phyloP scores from a whole-genome alignment of 2,329 filamentous ascomycete genomes.

The Trichothecium sympodiale region DNA sequence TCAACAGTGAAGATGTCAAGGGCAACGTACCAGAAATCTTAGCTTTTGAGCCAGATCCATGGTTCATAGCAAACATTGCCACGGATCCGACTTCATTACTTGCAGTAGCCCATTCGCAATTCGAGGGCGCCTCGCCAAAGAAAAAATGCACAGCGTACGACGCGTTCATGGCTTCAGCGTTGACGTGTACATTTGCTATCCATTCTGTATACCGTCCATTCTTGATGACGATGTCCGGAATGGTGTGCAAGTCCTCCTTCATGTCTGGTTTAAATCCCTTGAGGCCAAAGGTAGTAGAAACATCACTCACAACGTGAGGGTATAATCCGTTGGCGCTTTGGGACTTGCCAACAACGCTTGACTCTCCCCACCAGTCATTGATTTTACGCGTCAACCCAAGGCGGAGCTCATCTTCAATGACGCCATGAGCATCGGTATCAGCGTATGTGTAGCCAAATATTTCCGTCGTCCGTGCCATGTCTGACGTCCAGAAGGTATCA shows the following conservation, averaged over 20 bases:
- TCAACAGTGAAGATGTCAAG: conserved; percentile 36
- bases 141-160: conserved; percentile 59
- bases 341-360: conserved; percentile 13
- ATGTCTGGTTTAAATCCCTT: conserved; percentile 13
- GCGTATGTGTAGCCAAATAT: conserved; percentile 66
- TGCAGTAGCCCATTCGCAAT: conserved; percentile 39
- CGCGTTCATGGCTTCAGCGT: conserved; percentile 46
- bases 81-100: conserved; percentile 51
- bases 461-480: conserved; percentile 44
- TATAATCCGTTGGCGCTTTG: too few species aligned
- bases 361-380: conserved; percentile 34
- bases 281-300: not conserved
- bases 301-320: too few species aligned
- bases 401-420: conserved; percentile 14
- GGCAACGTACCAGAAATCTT: conserved; percentile 39
- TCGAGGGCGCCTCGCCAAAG: conserved; percentile 39
- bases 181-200: conserved; percentile 8
- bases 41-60: conserved; percentile 17
- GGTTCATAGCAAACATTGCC: conserved; percentile 38
- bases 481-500: conserved; percentile 56
- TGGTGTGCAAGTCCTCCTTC: conserved; percentile 12
- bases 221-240: conserved; percentile 20
- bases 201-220: conserved; percentile 25
- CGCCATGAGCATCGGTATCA: conserved; percentile 33
- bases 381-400: conserved; percentile 31